Base-by-base conservation (phyloP, 768 basidiomycete species). In the Amanita muscaria region DNA sequence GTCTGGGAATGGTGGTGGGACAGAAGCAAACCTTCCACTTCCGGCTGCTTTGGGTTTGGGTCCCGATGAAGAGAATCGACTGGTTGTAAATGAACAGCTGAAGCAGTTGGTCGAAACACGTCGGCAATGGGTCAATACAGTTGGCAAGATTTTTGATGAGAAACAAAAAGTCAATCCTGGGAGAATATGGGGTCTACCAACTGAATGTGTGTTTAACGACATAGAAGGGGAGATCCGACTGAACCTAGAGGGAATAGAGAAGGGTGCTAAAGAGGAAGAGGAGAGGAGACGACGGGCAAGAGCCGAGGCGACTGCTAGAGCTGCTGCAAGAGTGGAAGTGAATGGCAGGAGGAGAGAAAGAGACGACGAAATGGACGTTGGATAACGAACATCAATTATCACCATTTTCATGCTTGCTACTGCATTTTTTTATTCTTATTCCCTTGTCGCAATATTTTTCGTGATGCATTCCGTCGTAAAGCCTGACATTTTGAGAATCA, bases 111-210 rank as follows among this genome's bases (percentile, higher is more conserved):
- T 97, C 12, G 76, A 77, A 52, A 85, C 82, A 49, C 70, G 94
- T 30, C 66, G 79, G 52, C 69, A 81, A 52, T 92, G 90, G 81
- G 83, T 90, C 16, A 76, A 85, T 40, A 69, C 63, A 29, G 77
- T 97, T 4, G 89, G 88, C 7, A 64, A 65, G 5, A 71, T 84
- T 47, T 90, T 97, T 54, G 80, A 84, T 23, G 68, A 76, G 63
- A 83, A 83, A 72, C 80, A 86, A 64, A 59, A 60, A 54, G 70
- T 72, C 46, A 63, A 59, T 36, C 80, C 82, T 0, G 84, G 89
- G 38, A 65, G 80, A 52, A 79, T 86, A 55, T 86, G 74, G 66
- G 88, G 85, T n/a, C 66, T 92, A 14, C 89, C 90, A 2, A 62
- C 68, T 61, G 69, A 64, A 64, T 90, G 84, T 58, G 64, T 93